These are phyloP conservation scores for Gracilaria domingensis DNA, from an alignment of 23 red algal genomes.

Conservation along the genomic window DNA sequence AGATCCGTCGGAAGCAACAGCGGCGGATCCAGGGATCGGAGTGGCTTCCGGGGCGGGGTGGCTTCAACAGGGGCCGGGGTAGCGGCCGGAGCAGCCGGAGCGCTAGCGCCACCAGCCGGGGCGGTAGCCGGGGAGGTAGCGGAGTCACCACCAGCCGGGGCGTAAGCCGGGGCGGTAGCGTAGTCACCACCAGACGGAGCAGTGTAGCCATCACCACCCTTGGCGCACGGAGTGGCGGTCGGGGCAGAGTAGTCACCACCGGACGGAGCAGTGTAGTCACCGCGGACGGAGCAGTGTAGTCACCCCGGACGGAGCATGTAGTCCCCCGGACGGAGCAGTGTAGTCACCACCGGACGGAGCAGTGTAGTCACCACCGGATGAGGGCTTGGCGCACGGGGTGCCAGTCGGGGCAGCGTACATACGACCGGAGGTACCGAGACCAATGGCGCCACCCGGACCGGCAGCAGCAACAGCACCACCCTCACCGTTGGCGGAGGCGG, in stretches of 20 bases:
- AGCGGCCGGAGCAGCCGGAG: constrained; percentile 8
- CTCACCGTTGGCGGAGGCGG: constrained; percentile 75
- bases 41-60: constrained; percentile 8
- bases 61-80: background rate
- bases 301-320: constrained; percentile 9
- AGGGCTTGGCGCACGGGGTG: too few relatives aligned
- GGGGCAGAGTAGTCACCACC: constrained; percentile 6
- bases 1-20: constrained; percentile 46
- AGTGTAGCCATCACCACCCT: constrained; percentile 11
- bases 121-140: constrained; percentile 34
- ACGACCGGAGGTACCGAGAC: constrained; percentile 48
- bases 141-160: constrained; percentile 16
- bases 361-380: constrained; percentile 10
- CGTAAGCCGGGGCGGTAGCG: background rate
- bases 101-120: background rate
- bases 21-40: constrained; percentile 54
- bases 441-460: constrained; percentile 55
- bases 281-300: constrained; percentile 21
- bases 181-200: background rate
- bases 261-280: constrained; percentile 8
- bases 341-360: constrained; percentile 1
- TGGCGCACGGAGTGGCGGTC: constrained; percentile 29
- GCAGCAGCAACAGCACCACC: constrained; percentile 50
- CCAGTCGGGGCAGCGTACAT: background rate
- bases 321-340: constrained; percentile 14